Conservation (phyloP, 2,329 filamentous ascomycete genomes). For the Alternaria longipes region DNA sequence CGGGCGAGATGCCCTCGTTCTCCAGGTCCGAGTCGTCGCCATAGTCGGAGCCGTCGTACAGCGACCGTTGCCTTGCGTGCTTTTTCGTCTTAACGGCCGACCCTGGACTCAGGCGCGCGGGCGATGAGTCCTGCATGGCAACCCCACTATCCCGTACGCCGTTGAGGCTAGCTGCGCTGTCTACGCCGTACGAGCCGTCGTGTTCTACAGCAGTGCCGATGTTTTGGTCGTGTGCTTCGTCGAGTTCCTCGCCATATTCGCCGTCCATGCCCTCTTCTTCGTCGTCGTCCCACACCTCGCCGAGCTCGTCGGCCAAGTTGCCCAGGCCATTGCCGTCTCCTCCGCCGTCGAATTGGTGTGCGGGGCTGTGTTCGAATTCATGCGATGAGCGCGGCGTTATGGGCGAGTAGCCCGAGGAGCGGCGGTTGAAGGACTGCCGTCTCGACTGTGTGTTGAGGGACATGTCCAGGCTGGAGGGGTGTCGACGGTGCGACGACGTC, state of each 20-base stretch:
- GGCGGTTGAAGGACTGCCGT: slow-evolving; percentile 51
- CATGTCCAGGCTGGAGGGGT: slow-evolving; percentile 55
- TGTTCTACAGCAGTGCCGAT: slow-evolving; percentile 49
- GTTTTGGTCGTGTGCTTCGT: slow-evolving; percentile 35
- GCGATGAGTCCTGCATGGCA: slow-evolving; percentile 54
- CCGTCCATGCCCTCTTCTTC: slow-evolving; percentile 66
- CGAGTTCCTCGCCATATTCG: slow-evolving; percentile 48
- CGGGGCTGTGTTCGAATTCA: slow-evolving; percentile 52
- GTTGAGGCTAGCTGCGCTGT: slow-evolving; percentile 33
- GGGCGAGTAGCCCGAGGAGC: slow-evolving; percentile 58
- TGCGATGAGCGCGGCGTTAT: slow-evolving; percentile 53
- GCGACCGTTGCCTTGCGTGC: slow-evolving; percentile 57
- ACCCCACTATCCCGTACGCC: slow-evolving; percentile 58
- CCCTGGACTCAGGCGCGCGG: slow-evolving; percentile 51
- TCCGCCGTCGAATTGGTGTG: slow-evolving; percentile 49
- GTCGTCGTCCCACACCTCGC: slow-evolving; percentile 74
- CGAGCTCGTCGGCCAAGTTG: slow-evolving; percentile 82
- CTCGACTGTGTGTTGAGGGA: slow-evolving; percentile 49
- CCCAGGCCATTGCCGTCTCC: slow-evolving; percentile 68
- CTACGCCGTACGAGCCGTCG: slow-evolving; percentile 41
- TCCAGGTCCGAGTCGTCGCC: slow-evolving; percentile 77
- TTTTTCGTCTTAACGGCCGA: slow-evolving; percentile 41
- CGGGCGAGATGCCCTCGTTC: slow-evolving; percentile 70
- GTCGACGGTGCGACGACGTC: slow-evolving; percentile 49
- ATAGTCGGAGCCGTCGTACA: slow-evolving; percentile 79